Conservation (phyloP, 257 asterid species). For the Dorcoceras hygrometricum region DNA sequence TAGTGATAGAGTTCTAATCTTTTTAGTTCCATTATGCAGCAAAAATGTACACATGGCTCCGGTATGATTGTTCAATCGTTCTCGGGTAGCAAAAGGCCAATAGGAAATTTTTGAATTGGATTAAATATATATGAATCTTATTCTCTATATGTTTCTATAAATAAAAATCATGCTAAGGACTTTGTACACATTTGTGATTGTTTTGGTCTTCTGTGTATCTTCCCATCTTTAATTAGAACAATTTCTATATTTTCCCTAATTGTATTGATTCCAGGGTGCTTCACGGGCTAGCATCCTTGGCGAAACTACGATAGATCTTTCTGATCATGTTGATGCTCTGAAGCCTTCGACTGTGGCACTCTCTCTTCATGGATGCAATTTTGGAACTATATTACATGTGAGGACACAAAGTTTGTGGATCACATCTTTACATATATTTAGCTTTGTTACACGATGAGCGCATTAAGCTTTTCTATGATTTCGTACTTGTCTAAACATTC, state of each 20-base stretch:
- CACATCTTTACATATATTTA: constrained; percentile 5
- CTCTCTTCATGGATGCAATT: constrained; percentile 84
- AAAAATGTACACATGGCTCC: too few relatives aligned
- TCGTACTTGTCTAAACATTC: not conserved
- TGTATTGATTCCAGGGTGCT: constrained; percentile 66
- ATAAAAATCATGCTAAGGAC: not conserved
- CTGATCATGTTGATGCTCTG: constrained; percentile 82
- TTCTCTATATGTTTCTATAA: too few relatives aligned
- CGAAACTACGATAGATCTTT: constrained; percentile 84
- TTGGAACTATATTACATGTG: constrained; percentile 86
- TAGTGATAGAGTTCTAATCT: too few relatives aligned
- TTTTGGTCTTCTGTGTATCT: constrained; percentile 5
- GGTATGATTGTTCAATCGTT: too few relatives aligned
- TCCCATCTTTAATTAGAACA: constrained; percentile 1
- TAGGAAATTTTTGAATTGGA: too few relatives aligned
- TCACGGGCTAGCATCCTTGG: constrained; percentile 92
- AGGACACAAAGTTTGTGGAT: constrained; percentile 25
- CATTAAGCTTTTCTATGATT: not conserved
- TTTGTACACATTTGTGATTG: not conserved
- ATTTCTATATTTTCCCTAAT: constrained; percentile 19
- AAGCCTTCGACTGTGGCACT: constrained; percentile 70
- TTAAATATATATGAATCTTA: too few relatives aligned
- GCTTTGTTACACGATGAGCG: not conserved
- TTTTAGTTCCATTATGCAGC: too few relatives aligned
- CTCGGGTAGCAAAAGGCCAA: too few relatives aligned